Base-by-base conservation (phyloP, 2,329 filamentous ascomycete species). In the Nigrospora sphaerica region DNA sequence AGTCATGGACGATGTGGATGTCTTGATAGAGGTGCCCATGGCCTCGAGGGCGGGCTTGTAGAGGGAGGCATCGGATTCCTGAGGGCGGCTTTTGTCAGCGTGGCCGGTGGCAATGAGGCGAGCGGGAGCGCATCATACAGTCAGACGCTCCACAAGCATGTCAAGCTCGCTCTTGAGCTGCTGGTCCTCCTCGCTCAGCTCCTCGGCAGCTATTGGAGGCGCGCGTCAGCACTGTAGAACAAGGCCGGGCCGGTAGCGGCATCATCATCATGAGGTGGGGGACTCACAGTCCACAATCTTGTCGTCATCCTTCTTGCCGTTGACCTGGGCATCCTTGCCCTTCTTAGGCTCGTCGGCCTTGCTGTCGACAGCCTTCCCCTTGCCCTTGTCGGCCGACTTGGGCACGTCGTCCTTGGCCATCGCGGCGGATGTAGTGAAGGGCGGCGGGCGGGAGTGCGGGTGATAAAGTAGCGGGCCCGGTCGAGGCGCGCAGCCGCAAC, bases 1-100 rank as follows among this genome's bases (percentile, higher is more conserved):
- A 42, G 93, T 98, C 93, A 98, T 98, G 39, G 95, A 98, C 49
- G 91, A 97, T 55, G 93, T 98, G 49, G 93, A 95, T 46, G 93
- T 98, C 76, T 96, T 97, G 77, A 98, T 98, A 64, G 89, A 95
- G 61, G 85, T 89, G 75, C 96, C 97, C 82, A 98, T 96, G 56
- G 90, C 86, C 69, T 97, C 91, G 56, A 98, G 76, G 46, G 93
- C 87, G 49, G 91, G 81, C 67, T 91, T 92, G 75, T 97, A 96
- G 57, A 97, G 85, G 49, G 82, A 83, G 55, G 79, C 77, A 70
- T 97, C 87, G 55, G 85, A 78, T 73, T 97, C 93, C 88, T 95
- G 61, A 3, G 50, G 39, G 38, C 12, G 19, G 12, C 12, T 44
- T 56, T 28, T 52, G 60, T 56, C 42, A 55, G 52, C 57, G 46